Conservation (phyloP, 306 rosid genomes). For the Argentina anserina region DNA sequence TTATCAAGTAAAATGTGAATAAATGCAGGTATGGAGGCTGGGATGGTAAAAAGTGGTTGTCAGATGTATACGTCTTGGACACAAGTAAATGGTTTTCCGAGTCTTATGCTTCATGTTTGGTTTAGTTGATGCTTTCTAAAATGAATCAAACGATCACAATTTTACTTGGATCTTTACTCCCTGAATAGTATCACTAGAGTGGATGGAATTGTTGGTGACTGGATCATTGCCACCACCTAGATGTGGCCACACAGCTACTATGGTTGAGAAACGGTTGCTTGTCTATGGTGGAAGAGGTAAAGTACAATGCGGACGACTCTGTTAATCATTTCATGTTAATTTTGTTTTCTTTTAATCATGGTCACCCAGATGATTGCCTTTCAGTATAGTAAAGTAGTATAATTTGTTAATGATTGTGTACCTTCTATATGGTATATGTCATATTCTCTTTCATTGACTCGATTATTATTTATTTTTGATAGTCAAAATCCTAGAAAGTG, state of each 20-base stretch:
- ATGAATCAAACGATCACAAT: conserved; percentile 6
- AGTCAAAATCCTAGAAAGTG: no score
- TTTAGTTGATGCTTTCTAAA: conserved; percentile 5
- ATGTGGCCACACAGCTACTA: conserved; percentile 90
- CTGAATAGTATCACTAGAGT: conserved; percentile 75
- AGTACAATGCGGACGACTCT: conserved; percentile 20
- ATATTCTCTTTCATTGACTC: no score
- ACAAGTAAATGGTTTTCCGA: conserved; percentile 54
- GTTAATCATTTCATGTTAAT: not conserved
- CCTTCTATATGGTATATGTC: no score
- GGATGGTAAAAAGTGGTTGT: conserved; percentile 97
- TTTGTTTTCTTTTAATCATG: not conserved
- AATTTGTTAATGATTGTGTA: not conserved
- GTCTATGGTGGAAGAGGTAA: conserved; percentile 97
- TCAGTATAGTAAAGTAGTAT: not conserved
- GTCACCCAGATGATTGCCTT: not conserved
- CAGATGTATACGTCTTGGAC: conserved; percentile 90
- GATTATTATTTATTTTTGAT: no score
- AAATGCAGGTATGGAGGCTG: conserved; percentile 93
- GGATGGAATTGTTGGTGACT: conserved; percentile 80
- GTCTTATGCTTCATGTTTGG: conserved; percentile 8
- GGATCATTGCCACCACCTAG: conserved; percentile 90
- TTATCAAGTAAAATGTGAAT: conserved; percentile 17
- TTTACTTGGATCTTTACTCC: conserved; percentile 14
- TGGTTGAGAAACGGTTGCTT: conserved; percentile 87